Evolutionary conservation across 441 rosid species (phyloP).

Genomic region (Gossypium aridum): DNA sequence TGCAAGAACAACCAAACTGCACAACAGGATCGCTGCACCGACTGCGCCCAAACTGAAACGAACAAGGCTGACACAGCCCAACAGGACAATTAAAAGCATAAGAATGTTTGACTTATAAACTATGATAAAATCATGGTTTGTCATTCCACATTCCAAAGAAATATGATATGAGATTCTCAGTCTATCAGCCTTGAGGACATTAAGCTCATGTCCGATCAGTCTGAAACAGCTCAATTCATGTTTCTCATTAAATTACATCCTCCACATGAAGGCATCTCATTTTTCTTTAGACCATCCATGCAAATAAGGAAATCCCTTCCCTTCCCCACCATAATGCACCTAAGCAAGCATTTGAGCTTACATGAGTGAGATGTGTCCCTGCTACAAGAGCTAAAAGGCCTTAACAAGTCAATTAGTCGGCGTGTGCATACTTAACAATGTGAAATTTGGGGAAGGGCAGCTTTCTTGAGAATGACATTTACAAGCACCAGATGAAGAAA

Average conservation of each 20-base stretch:
- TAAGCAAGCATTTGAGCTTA: no score
- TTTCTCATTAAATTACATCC: no score
- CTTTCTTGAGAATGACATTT: background rate
- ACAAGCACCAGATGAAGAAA: background rate
- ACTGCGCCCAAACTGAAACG: slow-evolving; percentile 39
- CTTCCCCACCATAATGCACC: no score
- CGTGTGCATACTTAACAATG: no score
- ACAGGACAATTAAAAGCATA: slow-evolving; percentile 10
- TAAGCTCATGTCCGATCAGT: background rate
- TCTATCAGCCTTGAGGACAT: background rate
- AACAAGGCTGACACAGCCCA: slow-evolving; percentile 36
- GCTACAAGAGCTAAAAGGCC: no score
- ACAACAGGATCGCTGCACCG: slow-evolving; percentile 54
- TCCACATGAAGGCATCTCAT: no score
- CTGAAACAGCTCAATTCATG: background rate
- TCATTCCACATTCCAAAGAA: background rate
- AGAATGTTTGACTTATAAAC: background rate
- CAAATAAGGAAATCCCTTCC: no score
- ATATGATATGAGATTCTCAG: background rate
- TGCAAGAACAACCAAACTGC: slow-evolving; percentile 58
- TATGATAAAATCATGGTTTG: background rate
- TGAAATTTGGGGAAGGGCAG: background rate
- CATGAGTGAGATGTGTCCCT: no score
- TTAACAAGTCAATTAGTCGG: no score
- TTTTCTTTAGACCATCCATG: no score